Evolutionary conservation across 192 early-diverging fungal genomes (phyloP), one percentile per base, ranked within the genome.

Genomic region (Chytriomyces confervae): DNA sequence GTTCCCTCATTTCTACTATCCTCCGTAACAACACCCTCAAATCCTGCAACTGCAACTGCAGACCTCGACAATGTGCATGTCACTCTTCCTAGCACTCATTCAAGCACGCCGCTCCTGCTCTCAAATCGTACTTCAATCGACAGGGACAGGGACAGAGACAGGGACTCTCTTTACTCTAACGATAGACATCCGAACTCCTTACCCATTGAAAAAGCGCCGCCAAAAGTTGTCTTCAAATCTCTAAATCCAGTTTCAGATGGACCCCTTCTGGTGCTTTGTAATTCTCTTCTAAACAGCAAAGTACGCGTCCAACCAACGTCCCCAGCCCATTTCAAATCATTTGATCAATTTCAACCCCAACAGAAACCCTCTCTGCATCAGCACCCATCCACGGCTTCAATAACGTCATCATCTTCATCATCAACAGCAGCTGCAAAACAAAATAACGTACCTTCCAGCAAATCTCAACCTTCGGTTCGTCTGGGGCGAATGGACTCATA

Each of bases 161-260:
- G 20, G 16, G 53, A 57, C 53, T 57, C 53, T 13, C 53, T 36
- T 36, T 36, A 20, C 53, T 13, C 53, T 57, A 57, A 13, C 5
- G 20, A n/a, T 5, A 57, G 16, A 3, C 53, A 57, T 13, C 53
- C 13, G 20, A 57, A 57, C 53, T 13, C 53, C 53, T 57, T 36
- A 36, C 36, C 53, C 3, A 13, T 57, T 57, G 16, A 57, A n/a
- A 13, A 20, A 1, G 20, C 20, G 13, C 53, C 53, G 53, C 53
- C n/a, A 13, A 74, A 62, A 48, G 72, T 74, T 20, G 61, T 74
- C 61, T 74, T 74, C 72, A 74, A 74, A 27, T 9, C 53, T 16
- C 48, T 64, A 16, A 76, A 76, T 62, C 62, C 62, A 24, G 11
- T 64, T 11, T 23, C 50, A 27, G 74, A 64, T 24, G 36, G 47